A percentile compares a stretch with the other conserved stretches of the same genome.
Conservation (phyloP, 257 asterid species). For the Euphrasia confusa region DNA sequence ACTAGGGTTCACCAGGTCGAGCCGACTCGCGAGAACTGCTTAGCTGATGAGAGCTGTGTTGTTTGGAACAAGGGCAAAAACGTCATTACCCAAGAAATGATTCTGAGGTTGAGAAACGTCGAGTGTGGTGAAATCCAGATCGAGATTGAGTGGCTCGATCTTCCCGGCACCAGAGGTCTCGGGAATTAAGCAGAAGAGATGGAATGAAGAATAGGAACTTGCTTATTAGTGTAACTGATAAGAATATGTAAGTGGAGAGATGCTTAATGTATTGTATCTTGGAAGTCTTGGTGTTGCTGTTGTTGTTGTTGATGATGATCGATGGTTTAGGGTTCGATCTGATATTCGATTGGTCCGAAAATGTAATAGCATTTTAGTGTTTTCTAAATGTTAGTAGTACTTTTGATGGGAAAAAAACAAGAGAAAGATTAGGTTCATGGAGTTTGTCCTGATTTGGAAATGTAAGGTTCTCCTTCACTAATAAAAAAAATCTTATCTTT, state of each 20-base stretch:
- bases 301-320: no score
- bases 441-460: conserved; percentile 27
- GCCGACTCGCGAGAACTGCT: conserved; percentile 45
- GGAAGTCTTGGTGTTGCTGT: background rate
- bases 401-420: conserved; percentile 27
- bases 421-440: conserved; percentile 33
- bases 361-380: no score
- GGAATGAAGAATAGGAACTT: no score
- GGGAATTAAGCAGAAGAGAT: background rate
- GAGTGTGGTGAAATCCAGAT: conserved; percentile 65
- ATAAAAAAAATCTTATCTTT: conserved; percentile 41
- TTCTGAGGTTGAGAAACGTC: conserved; percentile 44
- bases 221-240: background rate
- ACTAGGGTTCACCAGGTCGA: conserved; percentile 42
- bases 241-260: background rate
- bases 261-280: background rate
- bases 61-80: conserved; percentile 44
- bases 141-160: conserved; percentile 59
- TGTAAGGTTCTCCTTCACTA: conserved; percentile 41
- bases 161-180: conserved; percentile 32
- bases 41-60: conserved; percentile 53
- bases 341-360: no score
- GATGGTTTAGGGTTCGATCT: no score
- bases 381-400: no score
- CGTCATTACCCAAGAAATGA: conserved; percentile 59